phyloP scores from a whole-genome alignment of 2,329 filamentous ascomycete species.

The Pseudogymnoascus sp. region DNA sequence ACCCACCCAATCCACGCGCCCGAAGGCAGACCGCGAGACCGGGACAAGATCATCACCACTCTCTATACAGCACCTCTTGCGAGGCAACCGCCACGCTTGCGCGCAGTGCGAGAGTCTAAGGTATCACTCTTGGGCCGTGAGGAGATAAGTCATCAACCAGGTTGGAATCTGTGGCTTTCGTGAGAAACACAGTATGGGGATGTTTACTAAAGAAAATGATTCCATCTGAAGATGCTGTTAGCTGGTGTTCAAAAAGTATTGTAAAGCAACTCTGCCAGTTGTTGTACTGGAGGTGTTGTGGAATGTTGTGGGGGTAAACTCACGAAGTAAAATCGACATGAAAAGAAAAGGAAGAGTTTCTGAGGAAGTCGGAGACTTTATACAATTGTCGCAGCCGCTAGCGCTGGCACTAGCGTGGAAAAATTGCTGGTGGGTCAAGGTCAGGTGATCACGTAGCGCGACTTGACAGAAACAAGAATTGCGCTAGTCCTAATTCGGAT shows the following conservation, averaged over 20 bases:
- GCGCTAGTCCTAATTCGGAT: not conserved
- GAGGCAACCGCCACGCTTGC: conserved; percentile 49
- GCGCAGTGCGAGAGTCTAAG: conserved; percentile 52
- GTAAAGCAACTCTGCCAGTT: not conserved
- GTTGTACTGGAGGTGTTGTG: not conserved
- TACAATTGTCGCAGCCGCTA: conserved; percentile 1
- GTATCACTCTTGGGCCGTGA: conserved; percentile 84
- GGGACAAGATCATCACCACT: conserved; percentile 95
- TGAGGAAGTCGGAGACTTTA: conserved; percentile 5
- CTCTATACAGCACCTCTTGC: conserved; percentile 58
- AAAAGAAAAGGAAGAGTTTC: conserved; percentile 11
- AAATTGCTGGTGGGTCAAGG: not conserved
- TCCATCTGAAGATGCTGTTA: conserved; percentile 40
- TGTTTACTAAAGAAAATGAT: conserved; percentile 97
- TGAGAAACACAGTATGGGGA: conserved; percentile 84
- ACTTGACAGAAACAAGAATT: not conserved
- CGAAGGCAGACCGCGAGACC: conserved; percentile 62
- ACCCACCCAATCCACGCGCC: conserved; percentile 71
- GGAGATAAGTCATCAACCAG: conserved; percentile 91
- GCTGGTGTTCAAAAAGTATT: conserved; percentile 14
- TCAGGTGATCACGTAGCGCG: not conserved
- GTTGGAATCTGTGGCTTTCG: conserved; percentile 89
- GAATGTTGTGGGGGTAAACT: conserved; percentile 13
- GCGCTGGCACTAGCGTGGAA: not conserved
- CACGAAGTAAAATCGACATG: conserved; percentile 17